These are phyloP conservation scores for Spiraea crenata DNA, from an alignment of 331 rosid genomes.

Conservation along the genomic window DNA sequence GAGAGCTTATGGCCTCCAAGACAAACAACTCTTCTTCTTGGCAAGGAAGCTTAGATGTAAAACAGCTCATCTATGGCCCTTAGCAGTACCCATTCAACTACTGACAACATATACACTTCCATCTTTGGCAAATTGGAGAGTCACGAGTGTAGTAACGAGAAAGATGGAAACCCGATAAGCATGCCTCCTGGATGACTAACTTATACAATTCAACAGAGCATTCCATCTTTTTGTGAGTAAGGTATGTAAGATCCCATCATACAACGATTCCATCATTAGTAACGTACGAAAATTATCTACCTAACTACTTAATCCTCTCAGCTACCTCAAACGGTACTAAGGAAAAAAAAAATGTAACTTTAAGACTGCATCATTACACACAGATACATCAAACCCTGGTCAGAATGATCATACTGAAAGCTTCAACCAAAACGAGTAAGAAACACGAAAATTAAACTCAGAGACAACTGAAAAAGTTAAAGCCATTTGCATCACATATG, in stretches of 20 bases:
- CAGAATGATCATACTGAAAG: background rate
- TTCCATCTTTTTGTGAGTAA: too few relatives aligned
- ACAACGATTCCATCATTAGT: background rate
- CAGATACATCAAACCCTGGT: background rate
- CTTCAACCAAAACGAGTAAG: background rate
- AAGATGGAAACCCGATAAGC: background rate
- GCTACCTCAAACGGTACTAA: background rate
- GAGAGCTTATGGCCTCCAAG: background rate
- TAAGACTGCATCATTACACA: background rate
- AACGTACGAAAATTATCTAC: slow-evolving; percentile 1
- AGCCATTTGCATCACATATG: background rate
- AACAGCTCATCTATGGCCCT: background rate
- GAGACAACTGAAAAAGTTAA: background rate
- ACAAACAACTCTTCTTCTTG: background rate
- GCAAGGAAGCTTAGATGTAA: background rate
- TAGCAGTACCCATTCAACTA: background rate
- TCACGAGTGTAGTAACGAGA: background rate
- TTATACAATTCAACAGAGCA: too few relatives aligned
- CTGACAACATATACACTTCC: background rate
- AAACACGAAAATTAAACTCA: background rate
- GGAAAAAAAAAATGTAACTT: background rate
- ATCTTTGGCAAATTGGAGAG: background rate
- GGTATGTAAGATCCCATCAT: background rate
- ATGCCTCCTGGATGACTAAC: too few relatives aligned
- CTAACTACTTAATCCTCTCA: background rate